Evolutionary conservation across 306 rosid species (phyloP), one percentile per base, ranked within the genome.

Genomic region (Hippophae tibetana): DNA sequence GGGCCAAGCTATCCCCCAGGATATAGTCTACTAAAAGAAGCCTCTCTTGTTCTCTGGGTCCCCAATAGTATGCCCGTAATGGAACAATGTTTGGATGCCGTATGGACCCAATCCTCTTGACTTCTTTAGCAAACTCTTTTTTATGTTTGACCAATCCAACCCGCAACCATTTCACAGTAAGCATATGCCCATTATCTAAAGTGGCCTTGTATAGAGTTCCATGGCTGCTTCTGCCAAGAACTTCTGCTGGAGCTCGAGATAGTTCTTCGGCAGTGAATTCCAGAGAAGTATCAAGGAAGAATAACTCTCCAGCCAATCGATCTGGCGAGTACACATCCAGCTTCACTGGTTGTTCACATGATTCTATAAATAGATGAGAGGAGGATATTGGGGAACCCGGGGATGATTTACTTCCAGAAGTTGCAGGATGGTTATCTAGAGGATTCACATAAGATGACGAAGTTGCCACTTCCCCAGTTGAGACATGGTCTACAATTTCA

Each of bases 221-320:
- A 61, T 92, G 96, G 76, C 95, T 92, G 78, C 98, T 87, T 85
- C 98, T 83, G 61, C 98, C 98, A 65, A 92, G 93, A 72, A 92
- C 96, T 76, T 92, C 98, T 46, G 98, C 98, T 9, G 98, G 98
- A 65, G 98, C 98, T 72, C 95, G 85, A 59, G 98, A 92, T 74
- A 92, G 84, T 63, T 92, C 96, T 87, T 87, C 98, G 31, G 95
- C 96, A 10, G 93, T 85, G 75, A 87, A 85, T 67, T 79, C 82
- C 64, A 85, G 67, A 27, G 98, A 81, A 79, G 88, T 56, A 72
- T 92, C 96, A 62, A 92, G 75, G 76, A 92, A 87, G 72, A 69
- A 78, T 69, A 92, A 69, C 61, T 92, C 98, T 57, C 98, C 98
- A 55, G 98, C 96, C 76, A 92, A 78, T 51, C 95, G 80, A 78